Base-by-base conservation (phyloP, 2,329 filamentous ascomycete genomes). In the Neonectria magnoliae region DNA sequence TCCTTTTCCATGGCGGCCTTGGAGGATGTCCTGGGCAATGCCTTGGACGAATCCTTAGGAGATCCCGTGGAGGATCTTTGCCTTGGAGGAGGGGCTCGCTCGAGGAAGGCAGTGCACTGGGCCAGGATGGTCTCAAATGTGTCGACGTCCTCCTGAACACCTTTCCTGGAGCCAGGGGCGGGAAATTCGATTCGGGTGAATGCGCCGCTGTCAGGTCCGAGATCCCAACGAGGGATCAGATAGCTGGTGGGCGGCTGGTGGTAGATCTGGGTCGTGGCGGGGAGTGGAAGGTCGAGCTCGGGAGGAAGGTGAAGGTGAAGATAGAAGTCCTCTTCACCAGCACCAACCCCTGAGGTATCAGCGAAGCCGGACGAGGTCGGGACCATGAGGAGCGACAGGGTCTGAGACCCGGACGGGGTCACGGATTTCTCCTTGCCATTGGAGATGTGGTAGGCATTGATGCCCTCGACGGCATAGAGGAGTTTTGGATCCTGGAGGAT, bases 91-190 rank as follows among this genome's bases (percentile, higher is more conserved):
- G 90, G 84, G 10, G 93, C 91, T 48, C 94, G 89, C 79, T 98
- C 95, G 5, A 97, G 87, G 78, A 99, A 98, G 2, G 95, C 93
- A 2, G 95, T 98, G 80, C 95, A 98, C 81, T 98, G 94, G n/a
- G 95, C 95, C 55, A 98, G 85, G 69, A 98, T 98, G 3, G 95
- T 98, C 83, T 98, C 95, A 75, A 98, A 98, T 1, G 95, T 98
- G 76, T 98, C 94, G 45, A 97, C 85, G 77, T 98, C 95, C 77
- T 98, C 94, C 78, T 98, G 94, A 1, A 92, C 87, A 27, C 92
- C 91, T 36, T 87, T 84, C 36, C 92, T 90, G 65, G 84, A 89
- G 20, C 93, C 93, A 25, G 92, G 82, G 3, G 85, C 78, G 0
- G 94, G 94, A 71, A 99, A 98, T 77, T 98, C 92, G 76, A 99